Evolutionary conservation across 2,329 filamentous ascomycete genomes (phyloP), one percentile per base, ranked within the genome.

Genomic region (Neopestalotiopsis rosae): DNA sequence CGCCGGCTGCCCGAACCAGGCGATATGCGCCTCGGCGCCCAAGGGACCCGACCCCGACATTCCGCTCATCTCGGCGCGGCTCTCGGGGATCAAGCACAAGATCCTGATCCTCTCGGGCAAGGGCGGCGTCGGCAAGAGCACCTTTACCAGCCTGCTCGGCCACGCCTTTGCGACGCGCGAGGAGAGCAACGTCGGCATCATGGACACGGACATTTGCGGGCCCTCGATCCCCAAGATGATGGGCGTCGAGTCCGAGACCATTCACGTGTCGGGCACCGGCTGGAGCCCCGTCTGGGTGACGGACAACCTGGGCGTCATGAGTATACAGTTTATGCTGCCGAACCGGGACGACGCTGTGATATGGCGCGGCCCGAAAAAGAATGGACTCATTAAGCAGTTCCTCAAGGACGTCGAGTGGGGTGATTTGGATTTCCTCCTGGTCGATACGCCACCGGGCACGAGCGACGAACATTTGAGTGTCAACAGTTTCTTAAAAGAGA

Each of bases 171-270:
- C 96, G 1, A 89, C 89, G 14, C 94, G 97, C 79, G 90, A 91
- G 0, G 89, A 91, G 61, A 91, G 85, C 68, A 94, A 90, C 1
- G 93, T 99, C 34, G 96, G 95, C 24, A 91, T 99, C 74, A 98
- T 98, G 94, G 96, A 99, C 81, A 97, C 96, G 6, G 96, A 99
- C 80, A 97, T 99, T 71, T 98, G 94, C 82, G 96, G 96, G 0
- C 96, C 96, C 0, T 94, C 91, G 72, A 98, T 99, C 76, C 96
- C 96, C 24, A 98, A 98, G 84, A 98, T 99, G 95, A 95, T 99
- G 91, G 96, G 96, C 42, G 95, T 98, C 1, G 95, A 98, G 81
- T 85, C 90, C 32, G 95, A 99, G 82, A 97, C 93, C 1, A 96
- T 99, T 66, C 96, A 99, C 79, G 90, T 97, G 66, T 96, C 91